Conservation (phyloP, 75 land plant species). For the Pinus albicaulis region DNA sequence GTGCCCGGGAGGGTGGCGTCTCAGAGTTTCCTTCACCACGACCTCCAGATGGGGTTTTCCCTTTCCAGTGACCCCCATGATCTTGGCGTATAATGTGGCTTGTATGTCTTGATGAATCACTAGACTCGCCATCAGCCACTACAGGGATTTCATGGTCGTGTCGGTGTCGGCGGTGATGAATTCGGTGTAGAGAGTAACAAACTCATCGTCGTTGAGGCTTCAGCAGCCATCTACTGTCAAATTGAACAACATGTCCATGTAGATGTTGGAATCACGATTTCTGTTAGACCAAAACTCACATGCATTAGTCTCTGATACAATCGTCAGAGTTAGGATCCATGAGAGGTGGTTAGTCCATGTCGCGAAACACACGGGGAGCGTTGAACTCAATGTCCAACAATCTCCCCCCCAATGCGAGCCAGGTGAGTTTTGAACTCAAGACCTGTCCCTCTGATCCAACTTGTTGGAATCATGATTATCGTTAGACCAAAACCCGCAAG, state of each 20-base stretch:
- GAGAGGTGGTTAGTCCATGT: too few relatives aligned
- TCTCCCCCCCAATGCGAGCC: too few relatives aligned
- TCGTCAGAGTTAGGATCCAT: neutral
- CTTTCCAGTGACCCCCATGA: neutral
- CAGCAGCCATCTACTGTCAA: slow-evolving; percentile 3
- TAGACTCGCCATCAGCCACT: slow-evolving; percentile 55
- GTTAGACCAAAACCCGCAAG: too few relatives aligned
- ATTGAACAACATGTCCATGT: slow-evolving; percentile 12
- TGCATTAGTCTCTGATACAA: too few relatives aligned
- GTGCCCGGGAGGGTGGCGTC: neutral
- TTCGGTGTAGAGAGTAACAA: slow-evolving; percentile 28
- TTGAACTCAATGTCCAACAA: too few relatives aligned
- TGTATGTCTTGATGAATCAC: slow-evolving; percentile 41
- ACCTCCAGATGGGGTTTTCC: neutral
- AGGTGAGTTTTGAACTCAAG: too few relatives aligned
- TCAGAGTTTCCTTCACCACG: too few relatives aligned
- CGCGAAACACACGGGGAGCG: too few relatives aligned
- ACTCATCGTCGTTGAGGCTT: slow-evolving; percentile 14
- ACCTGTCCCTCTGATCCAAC: too few relatives aligned
- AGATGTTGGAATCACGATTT: too few relatives aligned
- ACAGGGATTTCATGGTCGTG: slow-evolving; percentile 33
- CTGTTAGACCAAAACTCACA: too few relatives aligned
- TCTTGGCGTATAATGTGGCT: slow-evolving; percentile 28
- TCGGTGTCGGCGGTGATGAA: slow-evolving; percentile 43
- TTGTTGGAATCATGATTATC: too few relatives aligned